Conservation (phyloP, 345 rosid genomes). For the Moricandia arvensis region DNA sequence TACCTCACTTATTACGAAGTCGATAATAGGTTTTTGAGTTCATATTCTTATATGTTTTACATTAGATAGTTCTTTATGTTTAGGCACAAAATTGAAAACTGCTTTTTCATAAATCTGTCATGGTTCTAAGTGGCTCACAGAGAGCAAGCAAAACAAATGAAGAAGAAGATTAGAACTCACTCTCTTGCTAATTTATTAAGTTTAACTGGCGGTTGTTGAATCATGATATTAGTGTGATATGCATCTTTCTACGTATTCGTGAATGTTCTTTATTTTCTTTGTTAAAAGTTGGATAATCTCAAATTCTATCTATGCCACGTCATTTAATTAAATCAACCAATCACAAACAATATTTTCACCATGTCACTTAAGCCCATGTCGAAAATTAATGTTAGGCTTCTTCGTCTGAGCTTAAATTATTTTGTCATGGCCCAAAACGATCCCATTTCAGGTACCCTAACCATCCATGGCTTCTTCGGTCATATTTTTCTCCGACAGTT, state of each 20-base stretch:
- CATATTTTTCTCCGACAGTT: too few relatives aligned
- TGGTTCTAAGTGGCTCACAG: conserved; percentile 93
- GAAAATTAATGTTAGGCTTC: too few relatives aligned
- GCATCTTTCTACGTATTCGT: not conserved
- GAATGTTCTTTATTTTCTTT: not conserved
- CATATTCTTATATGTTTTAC: conserved; percentile 1
- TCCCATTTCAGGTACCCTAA: too few relatives aligned
- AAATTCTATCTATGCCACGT: too few relatives aligned
- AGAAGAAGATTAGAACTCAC: conserved; percentile 69
- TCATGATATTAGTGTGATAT: not conserved
- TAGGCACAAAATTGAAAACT: not conserved
- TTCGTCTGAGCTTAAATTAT: too few relatives aligned
- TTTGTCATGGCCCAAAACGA: too few relatives aligned
- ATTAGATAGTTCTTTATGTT: not conserved
- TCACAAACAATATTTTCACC: too few relatives aligned
- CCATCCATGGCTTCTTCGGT: too few relatives aligned
- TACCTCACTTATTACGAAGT: not conserved
- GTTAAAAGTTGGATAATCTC: too few relatives aligned
- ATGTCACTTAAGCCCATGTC: too few relatives aligned
- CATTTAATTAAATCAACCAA: too few relatives aligned
- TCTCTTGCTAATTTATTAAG: conserved; percentile 60
- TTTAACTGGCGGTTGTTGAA: too few relatives aligned
- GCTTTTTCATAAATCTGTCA: conserved; percentile 73
- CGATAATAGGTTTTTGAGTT: not conserved
- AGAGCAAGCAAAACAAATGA: conserved; percentile 59